Percentiles rank a stretch among this genome's conserved stretches.
Evolutionary conservation across 2,329 filamentous ascomycete species (phyloP).

Genomic region (Podosphaera aphanis): DNA sequence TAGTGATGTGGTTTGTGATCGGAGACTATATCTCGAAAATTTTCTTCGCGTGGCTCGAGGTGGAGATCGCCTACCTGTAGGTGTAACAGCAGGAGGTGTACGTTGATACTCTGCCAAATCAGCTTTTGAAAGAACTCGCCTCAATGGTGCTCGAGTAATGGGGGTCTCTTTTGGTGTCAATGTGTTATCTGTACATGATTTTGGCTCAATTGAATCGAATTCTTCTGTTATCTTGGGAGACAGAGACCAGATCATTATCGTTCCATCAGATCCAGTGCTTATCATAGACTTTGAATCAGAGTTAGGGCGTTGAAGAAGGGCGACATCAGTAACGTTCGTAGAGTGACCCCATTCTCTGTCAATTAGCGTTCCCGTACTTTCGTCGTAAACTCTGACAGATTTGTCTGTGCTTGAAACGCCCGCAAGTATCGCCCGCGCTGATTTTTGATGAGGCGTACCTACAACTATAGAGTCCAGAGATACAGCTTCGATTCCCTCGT

Average conservation of each 20-base stretch:
- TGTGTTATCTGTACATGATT: conserved; percentile 9
- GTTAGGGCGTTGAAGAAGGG: conserved; percentile 35
- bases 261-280: conserved; percentile 57
- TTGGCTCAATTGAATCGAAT: conserved; percentile 7
- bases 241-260: conserved; percentile 50
- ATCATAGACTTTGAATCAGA: conserved; percentile 35
- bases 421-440: conserved; percentile 40
- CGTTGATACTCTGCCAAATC: conserved; percentile 63
- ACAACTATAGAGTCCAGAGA: conserved; percentile 58
- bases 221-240: conserved; percentile 8
- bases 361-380: conserved; percentile 50
- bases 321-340: conserved; percentile 71
- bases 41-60: conserved; percentile 29
- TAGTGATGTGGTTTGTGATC: conserved; percentile 18
- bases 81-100: conserved; percentile 19
- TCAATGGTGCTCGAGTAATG: conserved; percentile 45
- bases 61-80: conserved; percentile 28
- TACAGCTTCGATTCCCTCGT: conserved; percentile 57
- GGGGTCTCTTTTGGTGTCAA: conserved; percentile 23
- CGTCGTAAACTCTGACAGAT: conserved; percentile 74
- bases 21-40: conserved; percentile 27
- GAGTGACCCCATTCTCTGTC: conserved; percentile 89
- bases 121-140: conserved; percentile 66
- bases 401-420: conserved; percentile 92
- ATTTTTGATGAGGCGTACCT: conserved; percentile 29